Base-by-base conservation (phyloP, 345 rosid species). In the Physaria fendleri region DNA sequence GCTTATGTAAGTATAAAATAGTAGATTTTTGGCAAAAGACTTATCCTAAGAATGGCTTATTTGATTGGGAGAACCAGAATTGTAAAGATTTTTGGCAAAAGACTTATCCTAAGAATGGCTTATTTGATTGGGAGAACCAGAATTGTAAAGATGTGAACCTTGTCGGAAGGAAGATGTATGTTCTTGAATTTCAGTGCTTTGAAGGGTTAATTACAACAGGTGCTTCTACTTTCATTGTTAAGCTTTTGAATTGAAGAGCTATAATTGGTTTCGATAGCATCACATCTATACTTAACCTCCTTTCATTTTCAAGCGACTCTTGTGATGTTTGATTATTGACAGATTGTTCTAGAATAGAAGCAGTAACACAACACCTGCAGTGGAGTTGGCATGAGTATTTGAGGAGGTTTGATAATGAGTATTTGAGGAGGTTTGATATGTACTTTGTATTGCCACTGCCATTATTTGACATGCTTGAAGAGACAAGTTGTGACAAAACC, bases 181-280 rank as follows among this genome's bases (percentile, higher is more conserved):
- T n/a, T n/a, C n/a, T n/a, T n/a, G n/a, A n/a, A n/a, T n/a, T n/a
- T n/a, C n/a, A n/a, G n/a, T n/a, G n/a, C n/a, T n/a, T n/a, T n/a
- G n/a, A n/a, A n/a, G n/a, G n/a, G n/a, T n/a, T n/a, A n/a, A n/a
- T n/a, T 46, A 79, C 72, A 64, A 57, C 51, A 41, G 97, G 99
- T 49, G 94, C 85, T 71, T 88, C 84, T 25, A 92, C 99, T 64
- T 66, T 76, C 99, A 92, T 88, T 71, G 76, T 82, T 61, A 92
- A 73, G 72, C 76, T 49, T 49, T 65, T 81, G 63, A 93, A 81
- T 62, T 86, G 77, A 68, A 92, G 75, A 56, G 98, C 93, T 43
- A 92, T 22, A 45, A 92, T 58, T 42, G 98, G 97, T 58, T 76
- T 82, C 3, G 96, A 88, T 41, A 82, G 65, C 95, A 92, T 66